These are phyloP conservation scores for Colletotrichum godetiae DNA, from an alignment of 2,329 filamentous ascomycete species.

Conservation along the genomic window DNA sequence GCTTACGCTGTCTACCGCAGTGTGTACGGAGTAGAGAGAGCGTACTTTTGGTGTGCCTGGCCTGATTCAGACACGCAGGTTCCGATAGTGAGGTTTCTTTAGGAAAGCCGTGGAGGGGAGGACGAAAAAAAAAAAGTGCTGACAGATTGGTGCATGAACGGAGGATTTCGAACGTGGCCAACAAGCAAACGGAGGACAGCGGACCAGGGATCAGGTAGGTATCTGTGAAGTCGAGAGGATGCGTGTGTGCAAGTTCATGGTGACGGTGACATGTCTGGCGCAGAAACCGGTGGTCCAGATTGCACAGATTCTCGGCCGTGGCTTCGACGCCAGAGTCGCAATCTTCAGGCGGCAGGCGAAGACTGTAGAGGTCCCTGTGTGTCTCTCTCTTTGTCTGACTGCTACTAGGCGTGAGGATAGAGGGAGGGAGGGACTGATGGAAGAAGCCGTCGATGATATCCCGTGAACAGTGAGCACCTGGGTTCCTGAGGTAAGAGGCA, in stretches of 20 bases:
- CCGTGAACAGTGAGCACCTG: neutral
- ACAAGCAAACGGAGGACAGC: conserved; percentile 7
- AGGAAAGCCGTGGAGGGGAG: neutral
- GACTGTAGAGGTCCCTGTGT: neutral
- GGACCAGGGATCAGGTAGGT: neutral
- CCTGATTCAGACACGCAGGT: neutral
- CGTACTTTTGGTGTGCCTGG: neutral
- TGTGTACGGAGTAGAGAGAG: neutral
- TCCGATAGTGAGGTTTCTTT: conserved; percentile 5
- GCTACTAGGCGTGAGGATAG: conserved; percentile 4
- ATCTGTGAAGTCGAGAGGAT: neutral
- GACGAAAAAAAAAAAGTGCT: neutral
- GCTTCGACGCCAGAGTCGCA: conserved; percentile 1
- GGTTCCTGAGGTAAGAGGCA: neutral
- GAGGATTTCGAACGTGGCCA: neutral
- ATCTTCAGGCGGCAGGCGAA: neutral
- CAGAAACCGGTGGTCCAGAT: neutral
- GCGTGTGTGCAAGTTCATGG: neutral
- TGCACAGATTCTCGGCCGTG: conserved; percentile 10
- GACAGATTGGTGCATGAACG: conserved; percentile 13
- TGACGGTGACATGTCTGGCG: neutral
- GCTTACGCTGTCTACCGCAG: neutral
- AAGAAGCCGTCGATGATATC: neutral
- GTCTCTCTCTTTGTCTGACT: neutral
- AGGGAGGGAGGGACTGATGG: neutral